These are phyloP conservation scores for Penicillium canescens DNA, from an alignment of 495 filamentous ascomycete genomes.

Conservation along the genomic window DNA sequence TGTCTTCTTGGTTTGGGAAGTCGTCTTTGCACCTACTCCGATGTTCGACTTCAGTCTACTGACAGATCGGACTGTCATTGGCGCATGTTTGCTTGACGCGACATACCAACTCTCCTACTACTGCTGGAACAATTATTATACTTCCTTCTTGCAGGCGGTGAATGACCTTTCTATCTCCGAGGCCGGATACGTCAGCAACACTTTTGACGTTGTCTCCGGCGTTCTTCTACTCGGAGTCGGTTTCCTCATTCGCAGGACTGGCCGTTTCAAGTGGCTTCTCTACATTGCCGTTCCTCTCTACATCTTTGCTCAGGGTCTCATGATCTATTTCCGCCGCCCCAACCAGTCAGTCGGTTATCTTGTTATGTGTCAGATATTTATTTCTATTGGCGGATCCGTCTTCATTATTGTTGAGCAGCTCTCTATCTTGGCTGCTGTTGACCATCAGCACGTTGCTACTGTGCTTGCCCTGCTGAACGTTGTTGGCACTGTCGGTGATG, in stretches of 20 bases:
- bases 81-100: slow-evolving; percentile 54
- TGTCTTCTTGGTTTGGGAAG: slow-evolving; percentile 57
- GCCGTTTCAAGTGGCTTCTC: slow-evolving; percentile 52
- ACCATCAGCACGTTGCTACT: slow-evolving; percentile 64
- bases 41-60: slow-evolving; percentile 58
- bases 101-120: slow-evolving; percentile 56
- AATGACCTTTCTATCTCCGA: slow-evolving; percentile 55
- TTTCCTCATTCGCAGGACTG: slow-evolving; percentile 49
- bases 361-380: slow-evolving; percentile 72
- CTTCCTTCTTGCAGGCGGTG: slow-evolving; percentile 74
- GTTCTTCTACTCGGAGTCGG: slow-evolving; percentile 47
- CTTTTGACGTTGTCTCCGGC: slow-evolving; percentile 50
- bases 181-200: slow-evolving; percentile 52
- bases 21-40: slow-evolving; percentile 45
- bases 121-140: slow-evolving; percentile 60
- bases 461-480: slow-evolving; percentile 63
- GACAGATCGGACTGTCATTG: slow-evolving; percentile 60
- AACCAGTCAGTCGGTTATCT: slow-evolving; percentile 59
- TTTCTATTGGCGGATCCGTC: slow-evolving; percentile 59
- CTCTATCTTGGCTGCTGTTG: slow-evolving; percentile 61
- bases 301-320: slow-evolving; percentile 55
- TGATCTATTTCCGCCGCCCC: slow-evolving; percentile 65
- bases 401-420: slow-evolving; percentile 64
- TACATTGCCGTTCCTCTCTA: slow-evolving; percentile 59
- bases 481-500: slow-evolving; percentile 62